A percentile compares a stretch with the other conserved stretches of the same genome.
Conservation (phyloP, 2,329 filamentous ascomycete genomes). For the Escovopsis sp. region DNA sequence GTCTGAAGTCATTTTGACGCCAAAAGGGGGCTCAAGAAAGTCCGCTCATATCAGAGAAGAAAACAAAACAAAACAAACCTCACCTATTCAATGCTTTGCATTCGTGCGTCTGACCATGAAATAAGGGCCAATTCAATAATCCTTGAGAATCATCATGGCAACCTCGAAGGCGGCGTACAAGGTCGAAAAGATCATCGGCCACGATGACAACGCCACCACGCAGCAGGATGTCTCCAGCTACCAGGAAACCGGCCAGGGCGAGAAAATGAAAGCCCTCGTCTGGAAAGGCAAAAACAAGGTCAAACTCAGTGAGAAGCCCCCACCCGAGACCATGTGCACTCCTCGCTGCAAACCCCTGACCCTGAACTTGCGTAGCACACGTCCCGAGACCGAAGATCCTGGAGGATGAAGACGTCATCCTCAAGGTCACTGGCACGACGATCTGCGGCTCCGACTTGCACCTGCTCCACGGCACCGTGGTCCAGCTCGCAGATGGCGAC, state of each 20-base stretch:
- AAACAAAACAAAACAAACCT: too few relatives aligned
- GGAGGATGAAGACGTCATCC: slow-evolving; percentile 62
- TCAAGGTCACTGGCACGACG: slow-evolving; percentile 56
- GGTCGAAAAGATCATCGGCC: slow-evolving; percentile 53
- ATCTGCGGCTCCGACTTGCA: slow-evolving; percentile 46
- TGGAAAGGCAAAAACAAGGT: slow-evolving; percentile 78
- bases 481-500: slow-evolving; percentile 48
- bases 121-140: too few relatives aligned
- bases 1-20: too few relatives aligned
- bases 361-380: slow-evolving; percentile 29
- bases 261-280: slow-evolving; percentile 64
- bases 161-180: slow-evolving; percentile 48
- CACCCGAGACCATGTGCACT: neutral
- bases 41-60: too few relatives aligned
- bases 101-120: too few relatives aligned
- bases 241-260: slow-evolving; percentile 27
- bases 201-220: slow-evolving; percentile 48
- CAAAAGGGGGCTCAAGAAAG: too few relatives aligned
- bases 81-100: too few relatives aligned
- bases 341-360: too few relatives aligned
- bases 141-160: slow-evolving; percentile 4
- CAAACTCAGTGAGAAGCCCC: slow-evolving; percentile 36
- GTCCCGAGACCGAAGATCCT: slow-evolving; percentile 57
- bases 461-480: slow-evolving; percentile 38
- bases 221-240: slow-evolving; percentile 58